Conservation (phyloP, 78 protist genomes). For the Mantamonas sphyraenae region DNA sequence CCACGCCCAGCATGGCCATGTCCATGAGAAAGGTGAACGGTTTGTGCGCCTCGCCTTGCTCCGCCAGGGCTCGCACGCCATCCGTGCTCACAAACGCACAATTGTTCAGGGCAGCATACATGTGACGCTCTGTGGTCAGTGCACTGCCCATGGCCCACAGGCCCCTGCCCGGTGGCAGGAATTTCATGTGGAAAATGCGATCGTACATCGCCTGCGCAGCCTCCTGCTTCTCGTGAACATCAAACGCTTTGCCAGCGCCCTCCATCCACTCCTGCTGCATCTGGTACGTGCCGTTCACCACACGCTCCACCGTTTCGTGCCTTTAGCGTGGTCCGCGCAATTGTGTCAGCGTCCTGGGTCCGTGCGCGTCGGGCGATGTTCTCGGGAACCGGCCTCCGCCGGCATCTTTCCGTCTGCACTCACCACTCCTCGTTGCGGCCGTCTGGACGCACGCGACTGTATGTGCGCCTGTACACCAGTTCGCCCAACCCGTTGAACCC, state of each 20-base stretch:
- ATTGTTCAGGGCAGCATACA: slow-evolving; percentile 75
- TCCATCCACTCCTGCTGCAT: slow-evolving; percentile 69
- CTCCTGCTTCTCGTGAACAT: slow-evolving; percentile 17
- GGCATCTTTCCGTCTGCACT: background rate
- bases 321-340: background rate
- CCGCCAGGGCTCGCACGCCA: slow-evolving; percentile 21
- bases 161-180: slow-evolving; percentile 82
- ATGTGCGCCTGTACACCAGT: slow-evolving; percentile 71
- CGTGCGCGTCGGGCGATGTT: background rate
- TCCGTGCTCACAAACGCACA: slow-evolving; percentile 78
- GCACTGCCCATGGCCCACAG: slow-evolving; percentile 79
- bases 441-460: slow-evolving; percentile 54
- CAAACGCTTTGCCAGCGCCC: slow-evolving; percentile 44
- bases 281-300: slow-evolving; percentile 76
- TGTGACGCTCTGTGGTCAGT: slow-evolving; percentile 51
- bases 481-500: slow-evolving; percentile 81
- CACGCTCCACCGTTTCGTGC: slow-evolving; percentile 44
- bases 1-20: slow-evolving; percentile 70
- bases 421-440: slow-evolving; percentile 68
- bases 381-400: background rate
- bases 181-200: slow-evolving; percentile 68
- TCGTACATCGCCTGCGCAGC: slow-evolving; percentile 68
- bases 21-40: slow-evolving; percentile 86
- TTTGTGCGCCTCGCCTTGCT: slow-evolving; percentile 33
- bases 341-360: background rate